These are phyloP conservation scores for Dianthus caryophyllus DNA, from an alignment of 148 eudicot species.

Conservation along the genomic window DNA sequence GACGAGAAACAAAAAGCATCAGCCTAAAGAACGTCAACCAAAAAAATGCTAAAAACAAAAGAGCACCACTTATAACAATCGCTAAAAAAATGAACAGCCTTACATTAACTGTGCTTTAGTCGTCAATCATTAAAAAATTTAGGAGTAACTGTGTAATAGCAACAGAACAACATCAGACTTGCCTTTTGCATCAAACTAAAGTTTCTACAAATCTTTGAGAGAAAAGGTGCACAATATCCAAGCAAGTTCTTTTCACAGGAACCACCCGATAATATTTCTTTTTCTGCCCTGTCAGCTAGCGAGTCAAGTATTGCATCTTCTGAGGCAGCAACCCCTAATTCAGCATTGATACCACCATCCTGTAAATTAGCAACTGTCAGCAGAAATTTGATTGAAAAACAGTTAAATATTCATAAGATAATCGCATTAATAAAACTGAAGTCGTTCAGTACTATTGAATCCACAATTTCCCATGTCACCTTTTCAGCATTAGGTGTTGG, in stretches of 20 bases:
- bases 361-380: constrained; percentile 27
- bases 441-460: not conserved
- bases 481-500: constrained; percentile 37
- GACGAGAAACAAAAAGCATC: constrained; percentile 19
- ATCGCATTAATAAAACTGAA: no score
- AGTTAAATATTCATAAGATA: not conserved
- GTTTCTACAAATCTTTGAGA: constrained; percentile 82
- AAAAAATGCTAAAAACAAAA: not conserved
- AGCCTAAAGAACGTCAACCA: constrained; percentile 8
- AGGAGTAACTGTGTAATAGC: not conserved
- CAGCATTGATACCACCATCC: constrained; percentile 85
- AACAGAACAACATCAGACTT: constrained; percentile 23
- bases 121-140: not conserved
- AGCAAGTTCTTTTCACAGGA: constrained; percentile 67
- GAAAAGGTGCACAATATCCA: constrained; percentile 75
- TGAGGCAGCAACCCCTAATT: constrained; percentile 90
- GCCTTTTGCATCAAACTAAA: constrained; percentile 95
- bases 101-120: not conserved
- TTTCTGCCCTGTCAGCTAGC: constrained; percentile 75
- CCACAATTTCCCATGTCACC: constrained; percentile 36
- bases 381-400: not conserved
- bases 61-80: not conserved
- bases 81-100: not conserved
- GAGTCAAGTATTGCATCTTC: constrained; percentile 89
- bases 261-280: constrained; percentile 77